Evolutionary conservation across 1,139 yeast genomes (phyloP), one percentile per base, ranked within the genome.

Genomic region (Eremothecium sinecaudum): DNA sequence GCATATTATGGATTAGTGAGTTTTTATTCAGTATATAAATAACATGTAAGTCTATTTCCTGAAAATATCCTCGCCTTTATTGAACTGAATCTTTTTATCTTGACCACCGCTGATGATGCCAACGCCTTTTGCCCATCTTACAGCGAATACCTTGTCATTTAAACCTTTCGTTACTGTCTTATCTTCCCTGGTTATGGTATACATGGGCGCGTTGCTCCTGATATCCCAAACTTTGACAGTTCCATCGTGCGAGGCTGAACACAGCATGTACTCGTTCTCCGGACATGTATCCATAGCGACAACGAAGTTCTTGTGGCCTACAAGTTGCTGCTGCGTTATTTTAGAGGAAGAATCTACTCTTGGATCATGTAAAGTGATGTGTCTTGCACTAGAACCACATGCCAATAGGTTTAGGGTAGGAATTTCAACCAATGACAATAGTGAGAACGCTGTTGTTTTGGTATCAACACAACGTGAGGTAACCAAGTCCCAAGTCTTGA

Each of bases 191-290:
- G 82, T 72, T 34, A 87, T 75, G n/a, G 93, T 82, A 58, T 80
- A 82, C 63, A 86, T 66, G n/a, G 93, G 71, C 49, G 78, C 74
- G 45, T 78, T 82, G 2, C 95, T 80, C 51, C 99, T 75, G 9
- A 87, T 72, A 59, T 90, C 99, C 99, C 99, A 90, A 14, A 90
- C 80, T 49, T 86, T 79, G 28, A 81, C 92, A 2, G 94, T 81
- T 17, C 97, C 96, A 59, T 90, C 99, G 56, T 86, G 95, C 10
- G 96, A 84, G 12, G 81, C 94, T 5, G 94, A 81, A 14, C 84
- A 75, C 51, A 90, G 71, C 77, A 84, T 74, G 59, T 83, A 78
- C 33, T 74, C 81, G 47, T 76, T 79, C 43, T 71, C 73, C 8
- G 94, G 90, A 38, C 79, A 71, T 4, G 81, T 72, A 27, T 79